Evolutionary conservation across 1,284 basidiomycete genomes (phyloP).

Genomic region (Apiotrichum gamsii): DNA sequence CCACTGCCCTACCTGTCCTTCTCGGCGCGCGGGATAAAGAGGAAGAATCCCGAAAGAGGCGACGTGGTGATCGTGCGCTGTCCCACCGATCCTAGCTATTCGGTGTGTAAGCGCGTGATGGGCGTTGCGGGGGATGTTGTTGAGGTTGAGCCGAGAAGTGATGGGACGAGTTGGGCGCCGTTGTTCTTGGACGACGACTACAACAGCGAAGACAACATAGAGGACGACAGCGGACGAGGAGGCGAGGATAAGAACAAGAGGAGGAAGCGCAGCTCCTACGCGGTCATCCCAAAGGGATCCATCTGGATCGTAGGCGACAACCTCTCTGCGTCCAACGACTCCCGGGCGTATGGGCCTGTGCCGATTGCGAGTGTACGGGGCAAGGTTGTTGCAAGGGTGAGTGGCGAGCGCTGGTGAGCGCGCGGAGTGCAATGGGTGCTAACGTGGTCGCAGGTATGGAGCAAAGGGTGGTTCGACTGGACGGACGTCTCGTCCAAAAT

Average conservation of each 20-base stretch:
- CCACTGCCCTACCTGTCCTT: slow-evolving; percentile 52
- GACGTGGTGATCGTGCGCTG: slow-evolving; percentile 74
- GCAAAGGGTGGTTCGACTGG: neutral
- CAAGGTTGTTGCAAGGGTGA: slow-evolving; percentile 68
- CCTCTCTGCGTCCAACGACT: slow-evolving; percentile 73
- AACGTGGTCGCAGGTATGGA: neutral
- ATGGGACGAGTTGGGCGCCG: slow-evolving; percentile 48
- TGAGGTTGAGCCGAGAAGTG: slow-evolving; percentile 65
- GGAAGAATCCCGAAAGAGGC: no score
- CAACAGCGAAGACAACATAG: no score
- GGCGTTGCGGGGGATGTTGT: slow-evolving; percentile 85
- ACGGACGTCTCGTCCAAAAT: neutral
- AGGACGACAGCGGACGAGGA: neutral
- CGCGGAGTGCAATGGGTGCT: neutral
- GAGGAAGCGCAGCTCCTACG: no score
- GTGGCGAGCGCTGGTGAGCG: slow-evolving; percentile 19
- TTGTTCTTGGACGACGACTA: no score
- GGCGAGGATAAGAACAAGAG: slow-evolving; percentile 35
- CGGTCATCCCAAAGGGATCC: slow-evolving; percentile 71
- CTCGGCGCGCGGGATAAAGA: no score
- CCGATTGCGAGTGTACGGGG: slow-evolving; percentile 75
- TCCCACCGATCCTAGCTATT: slow-evolving; percentile 57
- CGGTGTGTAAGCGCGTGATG: slow-evolving; percentile 84
- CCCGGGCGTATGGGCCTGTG: slow-evolving; percentile 83
- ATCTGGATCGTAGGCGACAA: slow-evolving; percentile 96